Base-by-base conservation (phyloP, 345 rosid species). In the Carallia pectinifolia region DNA sequence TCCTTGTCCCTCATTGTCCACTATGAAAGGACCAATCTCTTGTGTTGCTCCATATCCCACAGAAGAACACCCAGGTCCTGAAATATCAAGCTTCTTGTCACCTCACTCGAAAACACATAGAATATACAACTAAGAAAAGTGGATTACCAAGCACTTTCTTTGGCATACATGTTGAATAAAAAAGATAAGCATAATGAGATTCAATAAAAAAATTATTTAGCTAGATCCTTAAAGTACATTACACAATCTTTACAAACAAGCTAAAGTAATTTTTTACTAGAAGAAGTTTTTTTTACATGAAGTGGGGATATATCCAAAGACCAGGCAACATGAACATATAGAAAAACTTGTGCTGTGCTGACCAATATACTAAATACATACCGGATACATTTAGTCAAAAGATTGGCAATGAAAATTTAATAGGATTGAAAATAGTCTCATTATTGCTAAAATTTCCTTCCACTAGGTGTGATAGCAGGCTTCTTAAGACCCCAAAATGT, bases 11-110 rank as follows among this genome's bases (percentile, higher is more conserved):
- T 80, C 79, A 61, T 77, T 67, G 79, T 87, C 93, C 78, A 91
- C 97, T 65, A 93, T 61, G 82, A 93, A 91, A 74, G 97, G 98
- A 64, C 98, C 98, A 82, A 86, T 89, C 84, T 93, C 98, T 84
- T 93, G 97, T 67, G 92, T 88, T 78, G 96, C 98, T 66, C 98
- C 98, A 68, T 93, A 89, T 72, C 95, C 97, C 79, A 93, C 89
- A 67, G 97, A 93, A 71, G 98, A 93, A 82, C 98, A 93, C 60
- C 97, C 97, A 71, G 98, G 97, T 60, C 98, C 97, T 93, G 85
- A 58, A 84, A 73, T 83, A 82, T 64, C 55, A 40, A 74, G 78
- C 76, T 70, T 67, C 79, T 80, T 85, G 83, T 85, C 83, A 78
- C 80, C 82, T 72, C 64, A 64, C 40, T 36, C 71, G 67, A 80